A percentile compares a stretch with the other conserved stretches of the same genome.
These are phyloP conservation scores for Halophytophthora batemanensis DNA, from an alignment of 352 stramenopile species.

Conservation along the genomic window DNA sequence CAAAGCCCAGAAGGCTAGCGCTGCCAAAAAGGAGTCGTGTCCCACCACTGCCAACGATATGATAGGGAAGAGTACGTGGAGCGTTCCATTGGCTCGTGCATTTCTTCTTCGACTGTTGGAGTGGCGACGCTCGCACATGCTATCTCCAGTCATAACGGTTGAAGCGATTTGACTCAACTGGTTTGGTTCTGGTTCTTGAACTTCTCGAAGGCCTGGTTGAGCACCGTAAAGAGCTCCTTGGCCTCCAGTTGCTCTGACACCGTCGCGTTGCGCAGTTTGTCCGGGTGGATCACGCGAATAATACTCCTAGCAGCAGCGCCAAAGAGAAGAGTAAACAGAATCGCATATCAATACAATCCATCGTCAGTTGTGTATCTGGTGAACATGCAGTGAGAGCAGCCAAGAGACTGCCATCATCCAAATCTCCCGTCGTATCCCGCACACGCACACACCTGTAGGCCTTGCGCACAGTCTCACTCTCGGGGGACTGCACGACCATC, in stretches of 20 bases:
- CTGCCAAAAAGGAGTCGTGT: not conserved
- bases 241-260: constrained; percentile 81
- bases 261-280: constrained; percentile 77
- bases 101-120: constrained; percentile 8
- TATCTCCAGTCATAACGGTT: not conserved
- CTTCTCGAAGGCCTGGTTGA: constrained; percentile 87
- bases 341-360: not conserved
- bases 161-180: constrained; percentile 5
- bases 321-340: constrained; percentile 5
- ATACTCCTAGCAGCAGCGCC: constrained; percentile 55
- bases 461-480: constrained; percentile 81
- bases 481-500: constrained; percentile 74
- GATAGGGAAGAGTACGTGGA: too few species aligned
- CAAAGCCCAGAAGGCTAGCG: constrained; percentile 9
- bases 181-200: constrained; percentile 58
- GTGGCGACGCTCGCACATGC: too few species aligned
- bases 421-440: too few species aligned
- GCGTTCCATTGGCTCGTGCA: constrained; percentile 4
- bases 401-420: too few species aligned
- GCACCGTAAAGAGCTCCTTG: constrained; percentile 84
- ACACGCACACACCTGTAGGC: constrained; percentile 56
- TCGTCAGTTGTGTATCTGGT: not conserved
- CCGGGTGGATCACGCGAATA: constrained; percentile 83
- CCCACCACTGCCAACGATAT: too few species aligned
- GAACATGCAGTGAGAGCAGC: not conserved